phyloP scores from a whole-genome alignment of 2,329 filamentous ascomycete genomes.

The Metarhizium robertsii region DNA sequence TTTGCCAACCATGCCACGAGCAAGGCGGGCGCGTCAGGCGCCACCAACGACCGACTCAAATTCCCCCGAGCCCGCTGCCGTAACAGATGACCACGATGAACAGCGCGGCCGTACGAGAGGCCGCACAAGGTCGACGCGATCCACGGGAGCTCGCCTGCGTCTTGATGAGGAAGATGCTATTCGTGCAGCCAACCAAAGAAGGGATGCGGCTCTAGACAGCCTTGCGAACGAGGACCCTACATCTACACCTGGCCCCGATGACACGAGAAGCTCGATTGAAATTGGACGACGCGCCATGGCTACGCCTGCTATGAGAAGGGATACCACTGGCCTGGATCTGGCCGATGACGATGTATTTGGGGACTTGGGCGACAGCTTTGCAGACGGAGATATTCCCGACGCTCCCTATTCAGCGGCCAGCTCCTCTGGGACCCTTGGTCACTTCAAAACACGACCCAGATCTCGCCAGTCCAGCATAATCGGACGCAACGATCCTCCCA shows the following conservation, averaged over 20 bases:
- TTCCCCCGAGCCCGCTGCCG: neutral
- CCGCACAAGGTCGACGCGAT: slow-evolving; percentile 11
- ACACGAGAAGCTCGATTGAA: slow-evolving; percentile 25
- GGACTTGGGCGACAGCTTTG: slow-evolving; percentile 33
- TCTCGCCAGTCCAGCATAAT: slow-evolving; percentile 42
- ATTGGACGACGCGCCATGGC: slow-evolving; percentile 25
- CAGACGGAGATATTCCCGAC: slow-evolving; percentile 25
- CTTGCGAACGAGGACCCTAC: slow-evolving; percentile 26
- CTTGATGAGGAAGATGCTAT: slow-evolving; percentile 17
- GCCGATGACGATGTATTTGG: slow-evolving; percentile 39
- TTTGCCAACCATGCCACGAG: slow-evolving; percentile 9
- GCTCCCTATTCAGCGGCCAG: slow-evolving; percentile 31
- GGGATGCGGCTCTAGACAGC: slow-evolving; percentile 27
- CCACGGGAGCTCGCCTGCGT: slow-evolving; percentile 8
- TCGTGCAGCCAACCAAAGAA: slow-evolving; percentile 16
- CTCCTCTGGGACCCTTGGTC: slow-evolving; percentile 36
- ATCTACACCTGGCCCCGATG: slow-evolving; percentile 16
- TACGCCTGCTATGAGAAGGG: slow-evolving; percentile 26
- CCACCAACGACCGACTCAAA: neutral
- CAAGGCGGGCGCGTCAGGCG: slow-evolving; percentile 9
- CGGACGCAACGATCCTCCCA: slow-evolving; percentile 40
- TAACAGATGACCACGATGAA: slow-evolving; percentile 11
- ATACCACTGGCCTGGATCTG: slow-evolving; percentile 39
- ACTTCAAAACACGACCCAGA: slow-evolving; percentile 30
- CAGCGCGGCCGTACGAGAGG: slow-evolving; percentile 16